A percentile compares a stretch with the other conserved stretches of the same genome.
phyloP scores from a whole-genome alignment of 257 asterid species.

The Gentiana macrophylla region DNA sequence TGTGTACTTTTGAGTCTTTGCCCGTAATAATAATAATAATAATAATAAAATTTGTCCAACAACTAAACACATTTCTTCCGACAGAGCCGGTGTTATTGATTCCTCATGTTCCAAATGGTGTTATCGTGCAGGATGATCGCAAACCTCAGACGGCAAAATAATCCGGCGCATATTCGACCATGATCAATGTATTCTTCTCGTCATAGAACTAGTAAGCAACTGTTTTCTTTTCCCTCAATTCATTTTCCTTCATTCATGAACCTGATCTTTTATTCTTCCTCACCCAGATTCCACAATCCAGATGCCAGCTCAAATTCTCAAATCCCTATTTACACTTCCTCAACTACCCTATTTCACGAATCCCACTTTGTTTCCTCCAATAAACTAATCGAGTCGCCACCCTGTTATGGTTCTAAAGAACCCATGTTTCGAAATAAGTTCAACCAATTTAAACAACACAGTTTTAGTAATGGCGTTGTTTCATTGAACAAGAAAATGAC shows the following conservation, averaged over 20 bases:
- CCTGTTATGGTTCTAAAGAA: conserved; percentile 3
- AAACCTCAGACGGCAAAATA: too few relatives aligned
- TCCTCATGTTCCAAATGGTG: too few relatives aligned
- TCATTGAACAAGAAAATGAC: conserved; percentile 49
- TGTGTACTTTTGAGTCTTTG: too few relatives aligned
- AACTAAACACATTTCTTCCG: too few relatives aligned
- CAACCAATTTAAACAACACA: neutral
- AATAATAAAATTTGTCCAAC: neutral
- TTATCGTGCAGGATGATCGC: too few relatives aligned
- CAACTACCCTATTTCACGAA: conserved; percentile 1
- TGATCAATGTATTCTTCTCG: conserved; percentile 22
- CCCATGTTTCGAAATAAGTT: neutral
- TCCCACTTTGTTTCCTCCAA: conserved; percentile 13
- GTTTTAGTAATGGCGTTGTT: conserved; percentile 7
- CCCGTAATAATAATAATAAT: too few relatives aligned
- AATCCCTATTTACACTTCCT: conserved; percentile 8
- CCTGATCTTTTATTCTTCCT: conserved; percentile 11
- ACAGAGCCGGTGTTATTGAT: too few relatives aligned
- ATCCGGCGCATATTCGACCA: neutral
- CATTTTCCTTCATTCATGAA: conserved; percentile 6
- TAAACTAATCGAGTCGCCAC: conserved; percentile 4
- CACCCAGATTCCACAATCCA: conserved; percentile 6
- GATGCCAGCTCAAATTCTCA: conserved; percentile 16
- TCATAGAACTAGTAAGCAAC: conserved; percentile 5
- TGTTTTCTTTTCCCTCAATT: conserved; percentile 3